Evolutionary conservation across 176 grass and related monocot species (phyloP), one percentile per base, ranked within the genome.

Genomic region (Bothriochloa decipiens): DNA sequence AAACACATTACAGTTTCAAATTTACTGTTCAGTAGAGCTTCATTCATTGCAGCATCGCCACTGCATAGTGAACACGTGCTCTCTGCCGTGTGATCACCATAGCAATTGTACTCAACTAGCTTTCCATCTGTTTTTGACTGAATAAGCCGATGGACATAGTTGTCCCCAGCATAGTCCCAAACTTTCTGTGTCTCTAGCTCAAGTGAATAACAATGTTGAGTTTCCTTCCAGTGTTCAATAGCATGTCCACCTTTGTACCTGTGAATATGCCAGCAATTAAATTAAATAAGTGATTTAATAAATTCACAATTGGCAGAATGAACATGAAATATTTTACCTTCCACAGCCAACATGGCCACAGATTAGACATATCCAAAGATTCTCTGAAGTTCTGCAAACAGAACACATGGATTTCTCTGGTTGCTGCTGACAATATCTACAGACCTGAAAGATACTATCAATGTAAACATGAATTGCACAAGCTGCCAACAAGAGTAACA

Each of bases 161-260:
- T 98, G 79, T 98, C 93, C 50, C 96, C 96, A 84, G 89, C 93
- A 92, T 98, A 98, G 85, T 98, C 96, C 96, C 96, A 98, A 33
- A 98, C 96, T 77, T 90, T 93, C 45, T 98, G 96, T 33, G 96
- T 98, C 74, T 98, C 96, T 84, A 98, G 66, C 70, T 98, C 96
- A 83, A 98, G 96, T 63, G 96, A 94, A 89, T 94, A 98, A 16
- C 96, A 98, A 53, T 98, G 93, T 43, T 98, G 89, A 49, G 91
- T 98, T 84, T 98, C 93, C 82, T 88, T 87, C 96, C 96, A 98
- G 58, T 98, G 96, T 73, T 70, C 90, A 69, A 92, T 86, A 78
- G 96, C 93, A 88, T 95, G 96, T 14, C 91, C 92, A 35, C 91
- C 96, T 66, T 93, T 92, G 84, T 98, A 98, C 80, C 96, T 95